phyloP scores from a whole-genome alignment of 2,329 filamentous ascomycete genomes.

The Nemania sp. region DNA sequence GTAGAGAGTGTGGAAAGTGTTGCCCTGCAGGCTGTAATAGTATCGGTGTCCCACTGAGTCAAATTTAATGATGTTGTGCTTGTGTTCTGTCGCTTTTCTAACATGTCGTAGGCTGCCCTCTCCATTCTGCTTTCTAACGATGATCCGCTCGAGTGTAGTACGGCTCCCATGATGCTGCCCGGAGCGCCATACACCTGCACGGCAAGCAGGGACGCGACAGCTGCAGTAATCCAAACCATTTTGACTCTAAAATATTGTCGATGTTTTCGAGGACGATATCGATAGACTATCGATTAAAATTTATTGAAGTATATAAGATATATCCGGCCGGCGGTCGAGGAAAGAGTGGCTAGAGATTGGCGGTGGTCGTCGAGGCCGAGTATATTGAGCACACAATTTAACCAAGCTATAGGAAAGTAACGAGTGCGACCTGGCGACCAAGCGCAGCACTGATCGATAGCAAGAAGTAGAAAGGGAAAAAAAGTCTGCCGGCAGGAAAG shows the following conservation, averaged over 20 bases:
- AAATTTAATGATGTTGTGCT: slow-evolving; percentile 59
- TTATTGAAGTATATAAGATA: slow-evolving; percentile 7
- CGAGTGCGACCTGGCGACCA: slow-evolving; percentile 23
- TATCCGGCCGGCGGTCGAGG: slow-evolving; percentile 47
- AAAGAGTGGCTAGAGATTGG: slow-evolving; percentile 41
- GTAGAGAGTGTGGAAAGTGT: slow-evolving; percentile 67
- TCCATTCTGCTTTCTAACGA: slow-evolving; percentile 40
- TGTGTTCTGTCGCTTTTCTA: slow-evolving; percentile 42
- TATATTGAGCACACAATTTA: slow-evolving; percentile 22
- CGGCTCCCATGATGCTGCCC: slow-evolving; percentile 34
- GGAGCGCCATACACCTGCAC: slow-evolving; percentile 53
- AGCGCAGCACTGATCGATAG: slow-evolving; percentile 39
- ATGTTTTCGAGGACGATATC: neutral
- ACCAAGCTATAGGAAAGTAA: slow-evolving; percentile 36
- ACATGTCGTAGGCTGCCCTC: slow-evolving; percentile 32
- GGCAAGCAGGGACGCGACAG: slow-evolving; percentile 54
- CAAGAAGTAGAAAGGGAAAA: slow-evolving; percentile 38
- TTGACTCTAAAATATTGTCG: slow-evolving; percentile 31
- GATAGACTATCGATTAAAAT: slow-evolving; percentile 21
- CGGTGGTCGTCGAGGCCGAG: slow-evolving; percentile 5
- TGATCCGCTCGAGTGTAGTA: slow-evolving; percentile 32
- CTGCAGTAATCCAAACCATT: slow-evolving; percentile 55
- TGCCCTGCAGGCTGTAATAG: slow-evolving; percentile 68
- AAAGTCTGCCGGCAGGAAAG: slow-evolving; percentile 52
- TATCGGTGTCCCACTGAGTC: slow-evolving; percentile 67